Evolutionary conservation across 1,139 yeast genomes (phyloP).

Genomic region (Candida tetrigidarum): DNA sequence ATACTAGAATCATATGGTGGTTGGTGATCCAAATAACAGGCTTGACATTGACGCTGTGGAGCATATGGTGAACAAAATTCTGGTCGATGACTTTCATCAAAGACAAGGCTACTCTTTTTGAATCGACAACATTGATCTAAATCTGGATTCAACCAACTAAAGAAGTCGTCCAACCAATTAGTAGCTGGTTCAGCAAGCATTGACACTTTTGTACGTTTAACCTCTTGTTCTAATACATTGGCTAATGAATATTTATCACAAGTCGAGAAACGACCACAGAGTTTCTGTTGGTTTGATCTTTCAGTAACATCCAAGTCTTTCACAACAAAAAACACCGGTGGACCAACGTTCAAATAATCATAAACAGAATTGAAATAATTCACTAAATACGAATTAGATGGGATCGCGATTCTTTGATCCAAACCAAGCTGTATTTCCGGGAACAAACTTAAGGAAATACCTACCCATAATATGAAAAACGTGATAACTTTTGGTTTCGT

Average conservation of each 20-base stretch:
- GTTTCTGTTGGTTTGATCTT: slow-evolving; percentile 63
- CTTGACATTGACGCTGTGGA: slow-evolving; percentile 73
- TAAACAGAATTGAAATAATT: slow-evolving; percentile 80
- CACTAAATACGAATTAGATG: slow-evolving; percentile 78
- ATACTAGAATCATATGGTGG: slow-evolving; percentile 72
- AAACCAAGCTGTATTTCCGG: slow-evolving; percentile 79
- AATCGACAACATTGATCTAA: slow-evolving; percentile 85
- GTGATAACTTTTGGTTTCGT: slow-evolving; percentile 54
- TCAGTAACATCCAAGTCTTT: slow-evolving; percentile 64
- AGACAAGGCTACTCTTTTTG: slow-evolving; percentile 36
- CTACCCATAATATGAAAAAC: slow-evolving; percentile 63
- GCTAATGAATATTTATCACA: slow-evolving; percentile 81
- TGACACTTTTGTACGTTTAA: slow-evolving; percentile 63
- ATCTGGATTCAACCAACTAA: slow-evolving; percentile 85
- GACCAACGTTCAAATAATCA: slow-evolving; percentile 79
- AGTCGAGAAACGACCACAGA: slow-evolving; percentile 88
- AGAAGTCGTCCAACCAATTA: slow-evolving; percentile 91
- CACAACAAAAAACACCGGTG: slow-evolving; percentile 87
- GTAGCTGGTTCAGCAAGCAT: slow-evolving; percentile 83
- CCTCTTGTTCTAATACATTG: slow-evolving; percentile 87
- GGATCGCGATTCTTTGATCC: slow-evolving; percentile 89
- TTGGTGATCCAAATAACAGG: slow-evolving; percentile 63
- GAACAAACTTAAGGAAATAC: slow-evolving; percentile 66
- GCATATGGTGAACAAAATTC: slow-evolving; percentile 70
- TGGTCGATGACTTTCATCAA: slow-evolving; percentile 14